Percentiles rank a stretch among this genome's conserved stretches.
Evolutionary conservation across 345 rosid genomes (phyloP).

Genomic region (Eucalyptus cladocalyx): DNA sequence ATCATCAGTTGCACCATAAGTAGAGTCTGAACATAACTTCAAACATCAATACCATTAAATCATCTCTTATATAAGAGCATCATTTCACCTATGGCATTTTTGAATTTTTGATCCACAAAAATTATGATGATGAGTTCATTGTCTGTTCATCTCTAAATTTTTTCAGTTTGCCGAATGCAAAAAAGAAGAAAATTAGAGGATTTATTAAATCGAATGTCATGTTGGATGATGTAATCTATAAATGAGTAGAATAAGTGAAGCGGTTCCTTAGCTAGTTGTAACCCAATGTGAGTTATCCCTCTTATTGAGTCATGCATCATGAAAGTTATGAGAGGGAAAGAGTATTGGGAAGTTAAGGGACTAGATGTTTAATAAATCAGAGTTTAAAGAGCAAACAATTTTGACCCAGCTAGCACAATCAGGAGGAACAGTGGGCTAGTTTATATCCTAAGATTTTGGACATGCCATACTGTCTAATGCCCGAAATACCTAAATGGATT

Average conservation of each 20-base stretch:
- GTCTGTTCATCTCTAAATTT: not conserved
- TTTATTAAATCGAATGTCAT: not conserved
- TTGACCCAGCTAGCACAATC: not conserved
- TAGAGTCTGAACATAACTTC: not conserved
- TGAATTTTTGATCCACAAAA: not conserved
- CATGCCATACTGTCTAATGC: not conserved
- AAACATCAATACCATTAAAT: not conserved
- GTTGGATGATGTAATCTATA: not conserved
- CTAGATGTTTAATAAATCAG: not conserved
- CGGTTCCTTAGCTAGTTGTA: not conserved
- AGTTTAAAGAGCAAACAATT: not conserved
- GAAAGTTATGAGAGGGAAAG: not conserved
- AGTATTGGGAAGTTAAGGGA: not conserved
- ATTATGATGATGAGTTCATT: not conserved
- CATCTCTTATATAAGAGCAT: not conserved
- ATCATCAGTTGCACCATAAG: not conserved
- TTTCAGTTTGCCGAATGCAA: not conserved
- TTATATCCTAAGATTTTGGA: not conserved
- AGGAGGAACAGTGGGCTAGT: not conserved
- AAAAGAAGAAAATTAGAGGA: not conserved
- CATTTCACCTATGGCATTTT: not conserved
- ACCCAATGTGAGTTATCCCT: not conserved
- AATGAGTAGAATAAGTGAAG: not conserved
- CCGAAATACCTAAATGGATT: not conserved
- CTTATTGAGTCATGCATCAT: not conserved